Evolutionary conservation across 345 rosid genomes (phyloP), one percentile per base, ranked within the genome.

Genomic region (Salix udensis): DNA sequence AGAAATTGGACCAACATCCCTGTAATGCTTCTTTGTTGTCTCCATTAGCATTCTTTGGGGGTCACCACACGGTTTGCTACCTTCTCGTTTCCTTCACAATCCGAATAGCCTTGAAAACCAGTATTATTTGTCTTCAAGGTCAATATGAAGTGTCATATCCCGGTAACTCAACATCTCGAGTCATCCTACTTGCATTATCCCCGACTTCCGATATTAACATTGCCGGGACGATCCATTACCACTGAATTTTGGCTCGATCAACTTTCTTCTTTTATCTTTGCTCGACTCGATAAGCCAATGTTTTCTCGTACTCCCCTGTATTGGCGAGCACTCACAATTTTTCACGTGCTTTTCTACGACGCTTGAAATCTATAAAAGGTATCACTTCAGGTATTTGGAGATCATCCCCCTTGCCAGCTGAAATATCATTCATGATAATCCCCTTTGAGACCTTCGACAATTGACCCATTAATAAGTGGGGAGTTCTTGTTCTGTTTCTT

Each of bases 351-450:
- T 77, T 67, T 81, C 88, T 79, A 31, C 89, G 92, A 26, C 89
- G 92, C 80, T 84, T 86, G 74, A 88, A 88, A 82, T 91, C 82
- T 64, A 86, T 58, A 83, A 88, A 87, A 68, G 85, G 79, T 30
- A 52, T 71, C 62, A 66, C 80, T 65, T 67, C 84, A 66, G 39
- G 70, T 42, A 40, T 70, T 40, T 70, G 79, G 80, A 80, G 78
- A 62, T 15, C 58, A 67, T n/a, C 73, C 68, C 67, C 82, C 61
- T 81, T 79, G 65, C 70, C 66, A 23, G 52, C 74, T 44, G 71
- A 55, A 67, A 65, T 15, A 44, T 30, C 72, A 73, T 24, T 24
- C 65, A 61, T 19, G 14, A 44, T 67, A 81, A 73, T 65, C 73
- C 79, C 84, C 78, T 71, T 75, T 65, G 80, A 74, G 46, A 74